Evolutionary conservation across 345 rosid genomes (phyloP), one percentile per base, ranked within the genome.

Genomic region (Mercurialis annua): DNA sequence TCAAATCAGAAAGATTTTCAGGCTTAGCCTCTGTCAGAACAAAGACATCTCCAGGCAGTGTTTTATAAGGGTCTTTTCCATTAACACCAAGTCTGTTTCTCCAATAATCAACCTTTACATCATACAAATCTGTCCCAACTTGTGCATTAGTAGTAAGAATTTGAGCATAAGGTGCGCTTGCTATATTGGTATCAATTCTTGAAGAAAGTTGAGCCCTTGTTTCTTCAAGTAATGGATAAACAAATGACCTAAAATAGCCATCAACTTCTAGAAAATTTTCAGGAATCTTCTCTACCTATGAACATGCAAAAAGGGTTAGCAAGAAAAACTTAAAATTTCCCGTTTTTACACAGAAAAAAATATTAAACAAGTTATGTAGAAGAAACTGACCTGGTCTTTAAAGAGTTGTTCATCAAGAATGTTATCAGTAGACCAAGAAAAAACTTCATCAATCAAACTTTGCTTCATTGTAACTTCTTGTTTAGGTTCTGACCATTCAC

Each of bases 141-240:
- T 60, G 42, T 29, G 6, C 57, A 63, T 56, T 0, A 9, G 1
- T 24, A 62, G 11, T 51, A 8, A 34, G 56, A 11, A 79, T 76
- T 29, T 73, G 42, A 16, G 86, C 71, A 61, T 47, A 74, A 12
- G 89, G 86, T 5, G 78, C 77, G 23, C 21, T 23, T 18, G 73
- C 73, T 12, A 83, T 71, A 23, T n/a, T n/a, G n/a, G 18, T 30
- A 8, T 83, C 66, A 56, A 83, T 26, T n/a, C 74, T 42, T 12
- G 85, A 83, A 60, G 17, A 18, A 31, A 85, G 33, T 9, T 42
- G 59, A 0, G 79, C 73, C 18, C 87, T 60, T 1, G 87, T 80
- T 70, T 85, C 87, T 33, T 85, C 90, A 65, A 83, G 50, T 21
- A 85, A 43, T 16, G 90, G 85, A 38, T 33, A 36, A 11, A 67